Base-by-base conservation (phyloP, 177 flowering plant genomes). In the Vitis hybrid region DNA sequence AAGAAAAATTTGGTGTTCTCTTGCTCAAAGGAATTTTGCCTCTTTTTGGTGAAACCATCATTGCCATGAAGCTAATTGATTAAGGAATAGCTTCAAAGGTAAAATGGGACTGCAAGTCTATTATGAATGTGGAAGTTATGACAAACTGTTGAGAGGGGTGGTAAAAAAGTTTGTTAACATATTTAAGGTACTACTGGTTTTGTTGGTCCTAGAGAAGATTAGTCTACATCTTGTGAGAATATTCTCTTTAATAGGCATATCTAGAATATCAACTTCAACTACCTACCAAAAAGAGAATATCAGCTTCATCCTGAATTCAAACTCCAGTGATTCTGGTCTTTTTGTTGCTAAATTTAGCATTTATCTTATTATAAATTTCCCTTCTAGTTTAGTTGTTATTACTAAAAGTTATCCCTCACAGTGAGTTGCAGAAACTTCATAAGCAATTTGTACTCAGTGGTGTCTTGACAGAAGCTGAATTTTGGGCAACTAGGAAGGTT, bases 401-500 rank as follows among this genome's bases (percentile, higher is more conserved):
- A 52, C 55, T 68, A 65, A 74, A 64, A 66, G 15, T 55, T 73
- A 38, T 62, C 33, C 57, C 56, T 74, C 66, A 51, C 90, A 95
- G 97, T 60, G 97, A 96, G 82, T 77, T 96, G 89, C 94, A 87
- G 91, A 90, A 82, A 75, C 92, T 96, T 79, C 98, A 96, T 78
- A 87, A 82, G 83, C 91, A 90, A 82, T 88, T 94, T 78, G 98
- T 96, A 65, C 67, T 79, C 17, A 77, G 88, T 78, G 88, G 88
- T 55, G 78, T 91, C 49, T 75, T 96, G 86, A 85, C 98, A 70
- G 99, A 96, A 76, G 84, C 91, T 67, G 99, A 94, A 77, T 96
- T 96, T 76, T 96, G 99, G 98, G 97, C 97, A 2, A 79, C 93
- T 66, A 89, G 97, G 77, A 92, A 91, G 94, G 99, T 93, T 65